Conservation (phyloP, 441 rosid genomes). For the Rhodomyrtus psidioides region DNA sequence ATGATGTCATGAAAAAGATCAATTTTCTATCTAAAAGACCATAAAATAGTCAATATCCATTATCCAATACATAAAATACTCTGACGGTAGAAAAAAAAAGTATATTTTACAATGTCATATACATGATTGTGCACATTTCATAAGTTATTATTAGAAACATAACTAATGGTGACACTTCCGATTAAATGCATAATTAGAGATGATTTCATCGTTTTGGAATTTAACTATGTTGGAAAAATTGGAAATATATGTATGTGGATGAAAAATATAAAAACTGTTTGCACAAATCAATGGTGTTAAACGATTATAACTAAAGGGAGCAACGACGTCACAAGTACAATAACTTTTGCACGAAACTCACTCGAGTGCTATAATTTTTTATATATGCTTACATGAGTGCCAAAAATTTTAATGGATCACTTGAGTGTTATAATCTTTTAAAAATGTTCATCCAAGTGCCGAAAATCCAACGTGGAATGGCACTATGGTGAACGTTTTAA, state of each 20-base stretch:
- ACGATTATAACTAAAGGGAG: not conserved
- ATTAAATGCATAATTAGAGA: not conserved
- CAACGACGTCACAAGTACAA: not conserved
- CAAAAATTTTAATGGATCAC: not conserved
- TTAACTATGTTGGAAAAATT: not conserved
- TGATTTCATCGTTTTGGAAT: not conserved
- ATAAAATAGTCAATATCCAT: too few relatives aligned
- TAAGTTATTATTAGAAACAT: not conserved
- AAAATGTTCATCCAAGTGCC: not conserved
- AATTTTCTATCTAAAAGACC: too few relatives aligned
- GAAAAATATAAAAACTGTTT: not conserved
- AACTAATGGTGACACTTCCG: not conserved
- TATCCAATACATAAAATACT: too few relatives aligned
- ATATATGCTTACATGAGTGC: accelerated
- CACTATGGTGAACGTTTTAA: not conserved
- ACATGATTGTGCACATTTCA: not conserved
- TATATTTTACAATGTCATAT: too few relatives aligned
- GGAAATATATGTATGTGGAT: not conserved
- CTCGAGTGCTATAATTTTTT: accelerated
- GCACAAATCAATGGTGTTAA: not conserved
- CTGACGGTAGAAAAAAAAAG: too few relatives aligned
- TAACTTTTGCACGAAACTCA: too few relatives aligned
- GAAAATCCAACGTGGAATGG: accelerated
- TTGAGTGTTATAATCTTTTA: not conserved
- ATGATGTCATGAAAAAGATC: too few relatives aligned